Evolutionary conservation across 768 basidiomycete genomes (phyloP), one percentile per base, ranked within the genome.

Genomic region (Gloeopeniophorella convolvens): DNA sequence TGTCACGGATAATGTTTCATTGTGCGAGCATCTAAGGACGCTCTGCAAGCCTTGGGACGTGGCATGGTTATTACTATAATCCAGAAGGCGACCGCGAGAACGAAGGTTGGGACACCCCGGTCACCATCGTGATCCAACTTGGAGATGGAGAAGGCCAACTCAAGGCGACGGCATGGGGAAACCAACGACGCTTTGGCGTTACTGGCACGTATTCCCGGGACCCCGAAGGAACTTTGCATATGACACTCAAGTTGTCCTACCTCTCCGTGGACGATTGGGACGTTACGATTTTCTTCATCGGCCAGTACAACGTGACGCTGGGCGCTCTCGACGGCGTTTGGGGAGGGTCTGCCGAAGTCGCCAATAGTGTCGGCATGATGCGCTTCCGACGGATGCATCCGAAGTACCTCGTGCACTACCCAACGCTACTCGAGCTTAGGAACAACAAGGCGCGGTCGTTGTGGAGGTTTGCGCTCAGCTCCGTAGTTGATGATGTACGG

Each of bases 391-490:
- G 60, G 6, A 54, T 58, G 6, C 31, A 50, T 3, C 60, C 65
- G 5, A 52, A 55, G 26, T 33, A 61, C 24, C 42, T 66, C 23
- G 46, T 60, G 5, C 61, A 62, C 34, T 50, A 54, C 23, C 66
- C 66, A 2, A 43, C 60, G 1, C 60, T 64, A 15, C 33, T 50
- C 7, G 60, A 56, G 32, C 51, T 65, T 16, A 34, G 42, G 20
- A 36, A 43, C 11, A 62, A 62, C 48, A 59, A 54, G 43, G 16
- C 66, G 3, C 61, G 59, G 8, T 60, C 64, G 6, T 42, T 62
- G n/a, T 69, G 66, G 68, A 48, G 33, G 5, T 68, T 60, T 37
- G 68, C 68, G 10, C 60, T 63, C 24, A 31, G 28, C 0, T 61
- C 65, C 6, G 59, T 62, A 3, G 35, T 45, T 5, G 42, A 53